Percentiles rank a stretch among this genome's conserved stretches.
phyloP scores from a whole-genome alignment of 441 rosid species.

The Raphanus hybrid region DNA sequence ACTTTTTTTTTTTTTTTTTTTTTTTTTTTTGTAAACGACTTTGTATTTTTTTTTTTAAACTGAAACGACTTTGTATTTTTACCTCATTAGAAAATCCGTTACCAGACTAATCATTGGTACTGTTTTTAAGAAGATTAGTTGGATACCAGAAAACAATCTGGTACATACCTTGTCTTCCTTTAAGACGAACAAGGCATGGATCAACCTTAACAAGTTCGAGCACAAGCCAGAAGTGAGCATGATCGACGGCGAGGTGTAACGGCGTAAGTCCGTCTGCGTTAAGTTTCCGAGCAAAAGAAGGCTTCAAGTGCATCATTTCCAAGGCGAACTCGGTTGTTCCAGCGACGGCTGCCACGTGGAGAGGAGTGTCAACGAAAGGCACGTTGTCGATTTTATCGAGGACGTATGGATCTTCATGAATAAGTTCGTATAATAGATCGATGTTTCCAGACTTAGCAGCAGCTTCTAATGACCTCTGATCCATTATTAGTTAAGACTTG shows the following conservation, averaged over 20 bases:
- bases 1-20: too few relatives aligned
- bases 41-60: too few relatives aligned
- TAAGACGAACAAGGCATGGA: slow-evolving; percentile 38
- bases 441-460: slow-evolving; percentile 41
- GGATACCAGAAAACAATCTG: too few relatives aligned
- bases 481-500: slow-evolving; percentile 9
- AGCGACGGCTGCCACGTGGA: slow-evolving; percentile 41
- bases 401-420: slow-evolving; percentile 32
- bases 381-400: slow-evolving; percentile 13
- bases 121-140: too few relatives aligned
- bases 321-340: slow-evolving; percentile 40
- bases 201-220: slow-evolving; percentile 29
- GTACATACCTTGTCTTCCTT: slow-evolving; percentile 33
- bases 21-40: too few relatives aligned
- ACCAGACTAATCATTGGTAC: too few relatives aligned
- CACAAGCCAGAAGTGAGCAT: not conserved
- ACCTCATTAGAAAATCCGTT: too few relatives aligned
- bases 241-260: slow-evolving; percentile 31
- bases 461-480: slow-evolving; percentile 31
- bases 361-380: slow-evolving; percentile 42
- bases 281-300: slow-evolving; percentile 39
- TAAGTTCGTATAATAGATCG: slow-evolving; percentile 30
- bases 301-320: slow-evolving; percentile 43
- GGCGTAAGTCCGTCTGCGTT: slow-evolving; percentile 34
- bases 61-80: too few relatives aligned